Evolutionary conservation across 2,329 filamentous ascomycete genomes (phyloP), one percentile per base, ranked within the genome.

Genomic region (Fusarium praegraminearum): DNA sequence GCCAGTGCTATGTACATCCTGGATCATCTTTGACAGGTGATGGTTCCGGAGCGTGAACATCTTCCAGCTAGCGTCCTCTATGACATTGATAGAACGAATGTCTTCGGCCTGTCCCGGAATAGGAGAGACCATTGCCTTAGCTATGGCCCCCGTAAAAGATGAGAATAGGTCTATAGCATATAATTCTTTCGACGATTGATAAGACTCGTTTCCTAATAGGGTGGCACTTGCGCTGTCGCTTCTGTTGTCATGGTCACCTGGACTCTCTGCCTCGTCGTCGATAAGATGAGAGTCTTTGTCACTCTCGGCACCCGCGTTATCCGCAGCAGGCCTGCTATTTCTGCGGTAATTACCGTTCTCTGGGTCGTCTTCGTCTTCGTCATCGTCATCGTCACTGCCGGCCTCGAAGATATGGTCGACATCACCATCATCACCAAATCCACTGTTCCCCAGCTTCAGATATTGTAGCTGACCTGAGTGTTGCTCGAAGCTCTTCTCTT

Each of bases 271-370:
- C 8, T n/a, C 3, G 16, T n/a, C 35, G 15, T 16, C 35, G 9
- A 7, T 36, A n/a, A 7, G 9, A 28, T 28, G 8, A 28, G 9
- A 28, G 2, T 28, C 26, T 10, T n/a, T n/a, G n/a, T n/a, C n/a
- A n/a, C n/a, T n/a, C n/a, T n/a, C n/a, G n/a, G n/a, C n/a, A n/a
- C n/a, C n/a, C n/a, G n/a, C n/a, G n/a, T n/a, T n/a, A n/a, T n/a
- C n/a, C n/a, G n/a, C n/a, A n/a, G n/a, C n/a, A n/a, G n/a, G n/a
- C n/a, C n/a, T n/a, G 3, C 28, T 10, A 28, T 28, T 28, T n/a
- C n/a, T n/a, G n/a, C n/a, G n/a, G n/a, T n/a, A n/a, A 4, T 11
- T 9, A n/a, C 7, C 9, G 20, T 20, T 20, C 1, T 0, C 1
- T 3, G 28, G 28, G 12, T n/a, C n/a, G 12, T 12, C 3, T 40